Percentiles rank a stretch among this genome's conserved stretches.
Evolutionary conservation across 108 stramenopile genomes (phyloP).

Genomic region (Epithemia pelagica): DNA sequence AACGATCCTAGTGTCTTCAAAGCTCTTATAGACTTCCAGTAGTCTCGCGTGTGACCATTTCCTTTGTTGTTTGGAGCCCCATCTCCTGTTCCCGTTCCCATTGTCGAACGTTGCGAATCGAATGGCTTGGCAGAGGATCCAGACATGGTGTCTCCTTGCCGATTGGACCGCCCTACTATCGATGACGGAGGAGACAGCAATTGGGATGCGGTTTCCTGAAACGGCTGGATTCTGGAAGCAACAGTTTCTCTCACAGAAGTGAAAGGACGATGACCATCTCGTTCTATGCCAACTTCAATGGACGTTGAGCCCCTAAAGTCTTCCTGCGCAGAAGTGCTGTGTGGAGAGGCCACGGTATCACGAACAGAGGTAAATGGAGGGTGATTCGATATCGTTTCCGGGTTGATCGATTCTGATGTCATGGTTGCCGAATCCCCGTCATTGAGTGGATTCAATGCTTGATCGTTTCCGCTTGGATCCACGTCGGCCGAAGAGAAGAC

Average conservation of each 20-base stretch:
- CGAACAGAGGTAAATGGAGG: background rate
- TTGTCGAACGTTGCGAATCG: too few relatives aligned
- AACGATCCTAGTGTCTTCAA: background rate
- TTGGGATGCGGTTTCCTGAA: background rate
- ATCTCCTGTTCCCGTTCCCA: slow-evolving; percentile 5
- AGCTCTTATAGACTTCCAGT: background rate
- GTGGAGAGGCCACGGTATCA: background rate
- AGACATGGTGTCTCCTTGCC: slow-evolving; percentile 3
- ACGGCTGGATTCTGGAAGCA: background rate
- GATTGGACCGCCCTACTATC: background rate
- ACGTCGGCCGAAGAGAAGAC: too few relatives aligned
- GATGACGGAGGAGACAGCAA: background rate
- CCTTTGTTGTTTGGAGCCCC: background rate
- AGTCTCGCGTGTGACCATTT: background rate
- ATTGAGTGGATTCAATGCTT: too few relatives aligned
- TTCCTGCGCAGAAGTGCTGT: background rate
- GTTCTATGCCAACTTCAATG: background rate
- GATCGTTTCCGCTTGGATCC: too few relatives aligned
- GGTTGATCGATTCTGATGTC: background rate
- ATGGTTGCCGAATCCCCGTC: background rate
- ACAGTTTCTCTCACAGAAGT: slow-evolving; percentile 5
- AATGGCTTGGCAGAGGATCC: too few relatives aligned
- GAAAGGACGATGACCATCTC: background rate
- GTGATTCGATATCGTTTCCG: background rate
- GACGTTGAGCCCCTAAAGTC: background rate